Conservation (phyloP, 805 yeast species). For the Monosporozyma yasuniensis region DNA sequence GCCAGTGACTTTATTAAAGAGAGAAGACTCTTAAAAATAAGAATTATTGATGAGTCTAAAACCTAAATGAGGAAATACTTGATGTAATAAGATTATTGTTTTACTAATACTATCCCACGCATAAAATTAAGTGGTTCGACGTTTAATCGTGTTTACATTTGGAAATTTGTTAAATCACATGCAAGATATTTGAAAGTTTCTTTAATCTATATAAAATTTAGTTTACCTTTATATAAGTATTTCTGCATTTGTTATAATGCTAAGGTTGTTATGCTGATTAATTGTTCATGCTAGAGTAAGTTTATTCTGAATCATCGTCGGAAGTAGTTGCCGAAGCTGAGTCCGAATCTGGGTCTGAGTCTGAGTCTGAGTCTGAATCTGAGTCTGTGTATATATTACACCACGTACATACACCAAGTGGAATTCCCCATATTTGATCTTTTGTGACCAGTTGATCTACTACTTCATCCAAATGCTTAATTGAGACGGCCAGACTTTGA, state of each 20-base stretch:
- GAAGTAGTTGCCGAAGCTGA: not conserved
- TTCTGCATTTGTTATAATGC: not conserved
- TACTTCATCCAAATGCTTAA: slow-evolving; percentile 63
- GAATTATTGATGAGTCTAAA: no score
- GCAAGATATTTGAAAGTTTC: not conserved
- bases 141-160: not conserved
- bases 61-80: not conserved
- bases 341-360: not conserved
- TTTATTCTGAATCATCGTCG: not conserved
- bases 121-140: not conserved
- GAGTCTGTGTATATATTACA: slow-evolving; percentile 19
- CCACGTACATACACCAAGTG: slow-evolving; percentile 55
- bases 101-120: not conserved
- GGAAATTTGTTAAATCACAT: not conserved
- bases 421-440: slow-evolving; percentile 61
- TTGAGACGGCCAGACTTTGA: slow-evolving; percentile 11
- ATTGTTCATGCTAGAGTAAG: not conserved
- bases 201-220: not conserved
- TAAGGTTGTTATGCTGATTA: not conserved
- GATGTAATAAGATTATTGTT: no score
- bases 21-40: not conserved
- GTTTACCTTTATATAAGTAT: not conserved
- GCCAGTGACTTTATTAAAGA: not conserved
- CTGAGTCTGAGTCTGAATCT: slow-evolving; percentile 17
- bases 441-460: slow-evolving; percentile 50